Conservation (phyloP, 2,329 filamentous ascomycete species). For the Talaromyces amestolkiae region DNA sequence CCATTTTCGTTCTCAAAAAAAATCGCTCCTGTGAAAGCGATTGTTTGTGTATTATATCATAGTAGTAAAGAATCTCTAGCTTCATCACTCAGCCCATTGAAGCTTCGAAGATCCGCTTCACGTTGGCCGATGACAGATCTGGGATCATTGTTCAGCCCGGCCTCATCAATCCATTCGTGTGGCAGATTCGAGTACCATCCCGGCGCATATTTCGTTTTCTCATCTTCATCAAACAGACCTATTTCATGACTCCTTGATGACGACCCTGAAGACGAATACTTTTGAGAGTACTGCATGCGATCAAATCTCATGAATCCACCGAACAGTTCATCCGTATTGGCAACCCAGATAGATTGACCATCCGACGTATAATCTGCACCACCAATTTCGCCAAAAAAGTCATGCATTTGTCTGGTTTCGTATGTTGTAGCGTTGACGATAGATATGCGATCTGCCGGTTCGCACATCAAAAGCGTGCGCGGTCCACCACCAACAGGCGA, state of each 20-base stretch:
- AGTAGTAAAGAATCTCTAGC: slow-evolving; percentile 35
- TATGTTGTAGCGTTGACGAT: slow-evolving; percentile 47
- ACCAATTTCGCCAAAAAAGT: slow-evolving; percentile 48
- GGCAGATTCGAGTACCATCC: slow-evolving; percentile 31
- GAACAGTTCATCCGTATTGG: slow-evolving; percentile 44
- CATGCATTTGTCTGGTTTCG: slow-evolving; percentile 42
- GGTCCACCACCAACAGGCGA: slow-evolving; percentile 46
- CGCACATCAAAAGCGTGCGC: slow-evolving; percentile 43
- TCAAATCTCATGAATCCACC: slow-evolving; percentile 48
- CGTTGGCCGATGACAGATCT: slow-evolving; percentile 35
- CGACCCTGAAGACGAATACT: slow-evolving; percentile 23
- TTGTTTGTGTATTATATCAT: not conserved
- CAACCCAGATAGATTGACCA: slow-evolving; percentile 43
- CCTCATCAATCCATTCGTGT: slow-evolving; percentile 39
- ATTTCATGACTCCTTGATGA: not conserved
- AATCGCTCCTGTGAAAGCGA: too few species aligned
- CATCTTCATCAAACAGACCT: not conserved
- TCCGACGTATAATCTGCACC: slow-evolving; percentile 45
- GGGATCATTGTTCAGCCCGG: slow-evolving; percentile 34
- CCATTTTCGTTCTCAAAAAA: not conserved
- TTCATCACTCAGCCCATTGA: slow-evolving; percentile 33
- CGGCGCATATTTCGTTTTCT: not conserved
- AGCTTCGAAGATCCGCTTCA: slow-evolving; percentile 36
- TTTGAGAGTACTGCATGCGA: slow-evolving; percentile 37
- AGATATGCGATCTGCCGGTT: slow-evolving; percentile 46